These are phyloP conservation scores for Pseudoscleropodium purum DNA, from an alignment of 225 moss, liverwort and hornwort genomes.

Conservation along the genomic window DNA sequence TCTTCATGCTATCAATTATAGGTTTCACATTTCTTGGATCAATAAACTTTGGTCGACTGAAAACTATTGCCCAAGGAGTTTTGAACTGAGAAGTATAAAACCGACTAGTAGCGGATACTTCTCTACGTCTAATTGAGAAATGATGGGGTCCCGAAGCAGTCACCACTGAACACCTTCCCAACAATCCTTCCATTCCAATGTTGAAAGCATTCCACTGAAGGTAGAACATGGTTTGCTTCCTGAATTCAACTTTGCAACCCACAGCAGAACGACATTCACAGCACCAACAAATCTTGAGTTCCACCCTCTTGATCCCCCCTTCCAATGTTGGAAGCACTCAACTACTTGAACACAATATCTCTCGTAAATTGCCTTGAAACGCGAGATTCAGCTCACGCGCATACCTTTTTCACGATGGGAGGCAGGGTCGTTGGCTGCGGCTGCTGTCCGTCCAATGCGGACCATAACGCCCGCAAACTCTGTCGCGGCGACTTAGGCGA, in stretches of 20 bases:
- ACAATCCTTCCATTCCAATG: background rate
- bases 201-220: background rate
- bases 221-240: background rate
- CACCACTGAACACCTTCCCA: background rate
- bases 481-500: conserved; percentile 13
- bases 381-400: no score
- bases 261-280: background rate
- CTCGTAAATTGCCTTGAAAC: no score
- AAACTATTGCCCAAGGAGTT: no score
- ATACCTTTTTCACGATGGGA: conserved; percentile 6
- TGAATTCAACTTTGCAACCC: background rate
- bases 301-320: background rate
- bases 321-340: no score
- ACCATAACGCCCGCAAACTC: conserved; percentile 19
- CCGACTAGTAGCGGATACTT: background rate
- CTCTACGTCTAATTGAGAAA: background rate
- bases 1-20: background rate
- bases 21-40: background rate
- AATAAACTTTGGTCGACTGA: no score
- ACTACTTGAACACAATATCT: background rate
- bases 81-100: background rate
- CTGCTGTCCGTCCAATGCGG: conserved; percentile 12
- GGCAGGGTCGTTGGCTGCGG: background rate
- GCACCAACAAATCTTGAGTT: background rate
- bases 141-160: background rate